Evolutionary conservation across 768 basidiomycete genomes (phyloP).

Genomic region (Crepidotus variabilis): DNA sequence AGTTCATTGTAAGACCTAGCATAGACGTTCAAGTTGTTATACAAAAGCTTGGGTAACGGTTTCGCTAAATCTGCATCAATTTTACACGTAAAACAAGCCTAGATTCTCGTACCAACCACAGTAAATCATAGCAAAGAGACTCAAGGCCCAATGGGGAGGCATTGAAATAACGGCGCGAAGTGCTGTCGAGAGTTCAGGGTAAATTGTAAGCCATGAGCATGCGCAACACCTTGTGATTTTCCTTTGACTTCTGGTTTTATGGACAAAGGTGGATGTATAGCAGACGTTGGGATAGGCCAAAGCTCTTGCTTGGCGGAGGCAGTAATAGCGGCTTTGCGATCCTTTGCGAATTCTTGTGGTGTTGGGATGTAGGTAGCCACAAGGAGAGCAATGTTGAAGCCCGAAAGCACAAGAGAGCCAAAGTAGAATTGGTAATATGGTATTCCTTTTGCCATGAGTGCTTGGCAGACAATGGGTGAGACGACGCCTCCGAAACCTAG

Average conservation of each 20-base stretch:
- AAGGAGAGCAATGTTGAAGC: constrained; percentile 35
- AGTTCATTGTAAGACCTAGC: too few relatives aligned
- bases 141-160: constrained; percentile 45
- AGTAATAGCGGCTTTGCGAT: constrained; percentile 27
- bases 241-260: not conserved
- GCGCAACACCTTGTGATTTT: not conserved
- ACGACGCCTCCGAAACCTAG: constrained; percentile 48
- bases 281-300: not conserved
- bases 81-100: constrained; percentile 19
- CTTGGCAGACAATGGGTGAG: constrained; percentile 56
- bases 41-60: constrained; percentile 53
- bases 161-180: constrained; percentile 35
- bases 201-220: not conserved
- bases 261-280: not conserved
- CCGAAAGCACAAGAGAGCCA: constrained; percentile 51
- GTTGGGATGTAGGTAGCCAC: constrained; percentile 45
- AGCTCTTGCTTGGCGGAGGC: constrained; percentile 4
- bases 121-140: constrained; percentile 40
- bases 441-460: constrained; percentile 41
- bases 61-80: constrained; percentile 22
- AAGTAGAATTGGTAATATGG: constrained; percentile 56
- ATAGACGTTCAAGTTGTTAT: constrained; percentile 18
- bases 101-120: constrained; percentile 41
- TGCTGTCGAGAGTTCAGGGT: constrained; percentile 19
- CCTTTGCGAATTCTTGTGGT: constrained; percentile 31